Evolutionary conservation across 129 eudicot genomes (phyloP), one percentile per base, ranked within the genome.

Genomic region (Deinandra increscens): DNA sequence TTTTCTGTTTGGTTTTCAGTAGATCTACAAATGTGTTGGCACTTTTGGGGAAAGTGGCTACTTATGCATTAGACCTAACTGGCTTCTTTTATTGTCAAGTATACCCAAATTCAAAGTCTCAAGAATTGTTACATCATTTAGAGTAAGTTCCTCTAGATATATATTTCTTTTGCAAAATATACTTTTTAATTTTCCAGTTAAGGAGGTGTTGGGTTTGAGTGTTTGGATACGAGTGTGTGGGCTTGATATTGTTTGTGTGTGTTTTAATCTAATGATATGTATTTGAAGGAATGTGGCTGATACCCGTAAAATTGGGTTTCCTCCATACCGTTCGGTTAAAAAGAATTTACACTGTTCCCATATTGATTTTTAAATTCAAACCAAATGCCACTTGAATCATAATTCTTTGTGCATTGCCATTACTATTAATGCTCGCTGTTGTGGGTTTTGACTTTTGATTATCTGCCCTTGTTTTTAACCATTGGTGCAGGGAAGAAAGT

Each of bases 31-130:
- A 84, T 51, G 97, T 87, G 56, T 67, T 89, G 85, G 84, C 73
- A 49, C 85, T 81, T 74, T 71, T 94, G 71, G 84, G 77, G 60
- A 87, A 84, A 79, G 92, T 94, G 62, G 96, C 99, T 61, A 75
- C 85, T 50, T 81, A 89, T 69, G 96, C 96, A 3, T 60, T 94
- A 81, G 79, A 87, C 69, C 80, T 87, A 66, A 94, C 97, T 31
- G 93, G 93, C 31, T 80, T 89, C 79, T 89, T 89, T 56, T 74
- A 81, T 61, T 85, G 92, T 75, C 90, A 85, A 83, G 80, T 83
- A 43, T 45, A 58, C 42, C 81, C 90, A 61, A 62, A 61, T 61
- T 74, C 78, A 56, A 78, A 81, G 75, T 70, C 80, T 56, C 79
- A 60, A 62, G 75, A 46, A 51, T 62, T 77, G 62, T 46, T 75